Evolutionary conservation across 202 grass and related monocot species (phyloP).

Genomic region (Panicum hallii): DNA sequence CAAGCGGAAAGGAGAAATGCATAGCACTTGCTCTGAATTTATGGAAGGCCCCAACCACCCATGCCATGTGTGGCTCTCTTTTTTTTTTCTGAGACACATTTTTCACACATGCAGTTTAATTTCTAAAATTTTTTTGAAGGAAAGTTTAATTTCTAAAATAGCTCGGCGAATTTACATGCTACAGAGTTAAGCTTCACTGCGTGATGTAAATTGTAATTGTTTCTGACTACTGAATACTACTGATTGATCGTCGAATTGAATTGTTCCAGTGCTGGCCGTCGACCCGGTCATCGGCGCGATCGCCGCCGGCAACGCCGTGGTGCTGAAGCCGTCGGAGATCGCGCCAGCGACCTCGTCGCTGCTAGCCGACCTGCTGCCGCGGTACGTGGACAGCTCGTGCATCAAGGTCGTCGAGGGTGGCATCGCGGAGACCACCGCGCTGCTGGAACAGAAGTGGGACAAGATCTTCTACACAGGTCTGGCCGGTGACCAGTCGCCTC

Average conservation of each 20-base stretch:
- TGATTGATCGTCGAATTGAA: not conserved
- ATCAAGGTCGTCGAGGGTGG: constrained; percentile 76
- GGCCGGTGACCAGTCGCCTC: not conserved
- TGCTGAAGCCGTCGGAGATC: constrained; percentile 82
- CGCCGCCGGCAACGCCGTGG: constrained; percentile 73
- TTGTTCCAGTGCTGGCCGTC: constrained; percentile 62
- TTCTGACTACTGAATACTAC: not conserved
- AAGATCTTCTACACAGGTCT: constrained; percentile 95
- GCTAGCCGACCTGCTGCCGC: constrained; percentile 63
- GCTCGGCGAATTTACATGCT: not conserved
- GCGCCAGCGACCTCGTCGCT: constrained; percentile 73
- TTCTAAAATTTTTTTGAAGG: not conserved
- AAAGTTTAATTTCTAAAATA: not conserved
- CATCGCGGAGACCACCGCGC: constrained; percentile 63
- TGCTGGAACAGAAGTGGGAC: constrained; percentile 81
- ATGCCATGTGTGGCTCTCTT: not conserved
- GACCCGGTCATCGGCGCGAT: constrained; percentile 84
- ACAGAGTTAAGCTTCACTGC: not conserved
- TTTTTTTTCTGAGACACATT: not conserved
- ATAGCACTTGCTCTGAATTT: not conserved
- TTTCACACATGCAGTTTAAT: not conserved
- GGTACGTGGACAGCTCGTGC: constrained; percentile 67
- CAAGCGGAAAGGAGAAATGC: not conserved
- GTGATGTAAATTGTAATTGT: not conserved
- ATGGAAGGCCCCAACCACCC: not conserved